Base-by-base conservation (phyloP, 352 stramenopile genomes). In the Pythium aquatile region DNA sequence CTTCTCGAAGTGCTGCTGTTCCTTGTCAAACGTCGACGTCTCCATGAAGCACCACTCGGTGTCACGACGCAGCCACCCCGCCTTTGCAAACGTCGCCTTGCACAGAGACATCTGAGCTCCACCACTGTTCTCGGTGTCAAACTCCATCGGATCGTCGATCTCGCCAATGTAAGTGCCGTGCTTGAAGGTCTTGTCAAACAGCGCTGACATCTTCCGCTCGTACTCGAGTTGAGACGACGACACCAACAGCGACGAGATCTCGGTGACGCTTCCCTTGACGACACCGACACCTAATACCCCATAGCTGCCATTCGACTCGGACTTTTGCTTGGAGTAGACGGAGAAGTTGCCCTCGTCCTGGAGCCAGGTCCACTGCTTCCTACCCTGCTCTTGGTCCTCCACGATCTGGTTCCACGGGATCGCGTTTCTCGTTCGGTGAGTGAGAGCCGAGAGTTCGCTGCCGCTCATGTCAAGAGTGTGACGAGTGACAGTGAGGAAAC, bases 401-500 rank as follows among this genome's bases (percentile, higher is more conserved):
- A 49, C 42, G 17, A 49, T 49, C 42, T 49, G 42, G 42, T 49
- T 49, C 42, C 42, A 49, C 42, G 42, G 42, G 20, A 49, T 49
- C 42, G 42, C 42, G 8, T n/a, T 28, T 29, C 42, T 29, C 8
- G 42, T 49, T 13, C 30, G 16, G 20, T 29, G 42, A 1, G 42
- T 49, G 5, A 49, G 20, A 16, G 42, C 42, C 9, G 17, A 30
- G 4, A 49, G n/a, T 6, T 49, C 42, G 42, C n/a, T 49, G 8
- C 42, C 8, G 42, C 17, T 49, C 42, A 49, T 49, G 9, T 49
- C 42, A 5, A 49, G 42, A 29, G 42, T 49, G 7, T 49, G n/a
- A n/a, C 42, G 42, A 49, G 42, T 49, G 42, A 49, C 42, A 1
- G 42, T 49, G 42, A 49, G n/a, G 8, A 48, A 49, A 6, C 42